Evolutionary conservation across 805 yeast genomes (phyloP).

Genomic region (Metschnikowia cerradonensis): DNA sequence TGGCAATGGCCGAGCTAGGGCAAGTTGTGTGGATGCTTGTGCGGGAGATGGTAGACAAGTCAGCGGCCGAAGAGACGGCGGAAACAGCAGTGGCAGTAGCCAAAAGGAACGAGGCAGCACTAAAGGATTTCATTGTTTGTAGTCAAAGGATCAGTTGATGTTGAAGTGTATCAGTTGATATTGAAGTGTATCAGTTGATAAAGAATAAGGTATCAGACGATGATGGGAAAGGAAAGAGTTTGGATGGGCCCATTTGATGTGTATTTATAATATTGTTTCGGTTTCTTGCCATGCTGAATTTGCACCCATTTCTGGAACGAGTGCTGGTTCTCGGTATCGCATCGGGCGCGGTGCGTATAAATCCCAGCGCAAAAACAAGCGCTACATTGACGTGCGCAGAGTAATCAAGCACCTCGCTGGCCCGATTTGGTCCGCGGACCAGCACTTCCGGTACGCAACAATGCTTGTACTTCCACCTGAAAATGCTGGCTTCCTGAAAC

Average conservation of each 20-base stretch:
- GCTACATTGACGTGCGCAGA: not conserved
- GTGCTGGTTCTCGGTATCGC: slow-evolving; percentile 1
- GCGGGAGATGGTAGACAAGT: slow-evolving; percentile 15
- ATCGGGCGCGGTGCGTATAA: not conserved
- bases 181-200: too few species aligned
- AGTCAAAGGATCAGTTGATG: not conserved
- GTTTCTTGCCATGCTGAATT: not conserved
- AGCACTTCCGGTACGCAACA: slow-evolving; percentile 1
- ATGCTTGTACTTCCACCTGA: not conserved
- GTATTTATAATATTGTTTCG: not conserved
- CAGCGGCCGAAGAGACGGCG: slow-evolving; percentile 5
- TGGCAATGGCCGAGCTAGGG: slow-evolving; percentile 5
- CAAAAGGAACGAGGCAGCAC: slow-evolving; percentile 7
- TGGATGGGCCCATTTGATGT: not conserved
- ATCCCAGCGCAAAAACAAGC: not conserved
- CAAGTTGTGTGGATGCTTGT: slow-evolving; percentile 15
- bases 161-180: too few species aligned
- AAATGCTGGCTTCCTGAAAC: not conserved
- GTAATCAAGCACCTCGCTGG: not conserved
- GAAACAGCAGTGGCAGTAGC: slow-evolving; percentile 8
- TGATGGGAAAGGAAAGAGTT: not conserved
- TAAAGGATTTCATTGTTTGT: slow-evolving; percentile 10
- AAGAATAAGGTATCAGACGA: too few species aligned
- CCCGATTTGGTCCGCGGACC: slow-evolving; percentile 1
- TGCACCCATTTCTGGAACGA: slow-evolving; percentile 3